phyloP scores from a whole-genome alignment of 768 basidiomycete species.

The Tremella fuciformis region DNA sequence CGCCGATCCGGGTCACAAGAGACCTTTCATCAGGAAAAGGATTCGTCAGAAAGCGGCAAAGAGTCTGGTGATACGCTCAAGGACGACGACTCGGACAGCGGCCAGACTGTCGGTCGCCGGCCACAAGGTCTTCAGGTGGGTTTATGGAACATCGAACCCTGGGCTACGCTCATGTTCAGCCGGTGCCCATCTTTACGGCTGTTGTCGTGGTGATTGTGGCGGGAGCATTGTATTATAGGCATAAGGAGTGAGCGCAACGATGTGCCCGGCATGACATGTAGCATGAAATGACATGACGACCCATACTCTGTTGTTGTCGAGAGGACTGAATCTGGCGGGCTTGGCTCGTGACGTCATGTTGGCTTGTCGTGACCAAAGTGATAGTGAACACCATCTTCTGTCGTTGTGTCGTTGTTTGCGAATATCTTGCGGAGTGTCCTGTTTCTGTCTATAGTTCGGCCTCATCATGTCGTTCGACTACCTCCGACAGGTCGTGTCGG shows the following conservation, averaged over 20 bases:
- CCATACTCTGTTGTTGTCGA: no score
- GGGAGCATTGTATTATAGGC: conserved; percentile 36
- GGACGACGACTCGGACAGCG: conserved; percentile 20
- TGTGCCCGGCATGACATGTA: neutral
- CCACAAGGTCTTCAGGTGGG: conserved; percentile 21
- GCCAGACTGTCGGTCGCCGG: conserved; percentile 9
- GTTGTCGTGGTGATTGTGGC: conserved; percentile 37
- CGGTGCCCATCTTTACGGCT: conserved; percentile 37
- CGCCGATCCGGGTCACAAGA: neutral
- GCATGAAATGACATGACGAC: conserved; percentile 2
- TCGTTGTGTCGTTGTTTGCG: no score
- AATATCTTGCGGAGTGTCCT: no score
- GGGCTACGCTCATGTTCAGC: conserved; percentile 12
- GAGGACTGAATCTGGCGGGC: no score
- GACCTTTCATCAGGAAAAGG: conserved; percentile 15
- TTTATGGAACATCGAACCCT: neutral
- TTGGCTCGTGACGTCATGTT: no score
- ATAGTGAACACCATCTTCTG: no score
- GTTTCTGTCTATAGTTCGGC: no score
- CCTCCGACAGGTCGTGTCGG: conserved; percentile 73
- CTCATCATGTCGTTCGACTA: conserved; percentile 55
- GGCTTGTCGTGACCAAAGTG: no score
- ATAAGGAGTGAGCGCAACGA: conserved; percentile 27
- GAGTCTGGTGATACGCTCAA: conserved; percentile 35
- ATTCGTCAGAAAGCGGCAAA: conserved; percentile 27